phyloP scores from a whole-genome alignment of 805 yeast genomes.

The Saccharomycopsis selenospora region DNA sequence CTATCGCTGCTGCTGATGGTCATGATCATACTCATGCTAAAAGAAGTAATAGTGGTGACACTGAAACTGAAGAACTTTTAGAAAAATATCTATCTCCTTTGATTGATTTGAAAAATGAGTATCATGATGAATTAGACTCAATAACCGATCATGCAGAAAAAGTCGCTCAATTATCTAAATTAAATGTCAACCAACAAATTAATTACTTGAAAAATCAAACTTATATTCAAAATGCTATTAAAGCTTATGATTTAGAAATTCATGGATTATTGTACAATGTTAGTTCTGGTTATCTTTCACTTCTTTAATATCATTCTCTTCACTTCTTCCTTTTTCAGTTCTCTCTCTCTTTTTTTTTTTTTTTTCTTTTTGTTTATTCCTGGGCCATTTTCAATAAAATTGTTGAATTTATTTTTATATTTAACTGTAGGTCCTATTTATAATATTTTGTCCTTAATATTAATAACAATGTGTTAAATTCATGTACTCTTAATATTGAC shows the following conservation, averaged over 20 bases:
- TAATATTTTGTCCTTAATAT: too few species aligned
- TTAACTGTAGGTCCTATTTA: too few species aligned
- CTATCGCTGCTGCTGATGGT: slow-evolving; percentile 34
- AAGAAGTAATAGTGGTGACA: too few species aligned
- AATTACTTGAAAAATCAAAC: slow-evolving; percentile 55
- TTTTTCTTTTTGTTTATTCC: too few species aligned
- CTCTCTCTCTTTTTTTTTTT: too few species aligned
- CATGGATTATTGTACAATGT: slow-evolving; percentile 85
- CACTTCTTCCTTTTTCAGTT: too few species aligned
- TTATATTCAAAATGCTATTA: slow-evolving; percentile 58
- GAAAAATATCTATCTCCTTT: slow-evolving; percentile 66
- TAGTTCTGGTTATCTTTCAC: slow-evolving; percentile 48
- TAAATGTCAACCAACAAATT: slow-evolving; percentile 72
- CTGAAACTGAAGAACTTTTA: slow-evolving; percentile 34
- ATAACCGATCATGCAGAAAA: slow-evolving; percentile 45
- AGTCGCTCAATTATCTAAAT: slow-evolving; percentile 61
- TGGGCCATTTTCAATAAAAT: too few species aligned
- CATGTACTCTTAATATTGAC: too few species aligned
- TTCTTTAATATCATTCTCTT: too few species aligned
- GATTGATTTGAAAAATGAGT: slow-evolving; percentile 60
- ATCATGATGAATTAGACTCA: slow-evolving; percentile 42
- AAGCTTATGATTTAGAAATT: slow-evolving; percentile 61
- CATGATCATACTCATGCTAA: slow-evolving; percentile 47
- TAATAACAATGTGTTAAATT: too few species aligned
- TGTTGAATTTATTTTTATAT: too few species aligned